Evolutionary conservation across 139 green algal species (phyloP).

Genomic region (Chlamydomonas schloesseri): DNA sequence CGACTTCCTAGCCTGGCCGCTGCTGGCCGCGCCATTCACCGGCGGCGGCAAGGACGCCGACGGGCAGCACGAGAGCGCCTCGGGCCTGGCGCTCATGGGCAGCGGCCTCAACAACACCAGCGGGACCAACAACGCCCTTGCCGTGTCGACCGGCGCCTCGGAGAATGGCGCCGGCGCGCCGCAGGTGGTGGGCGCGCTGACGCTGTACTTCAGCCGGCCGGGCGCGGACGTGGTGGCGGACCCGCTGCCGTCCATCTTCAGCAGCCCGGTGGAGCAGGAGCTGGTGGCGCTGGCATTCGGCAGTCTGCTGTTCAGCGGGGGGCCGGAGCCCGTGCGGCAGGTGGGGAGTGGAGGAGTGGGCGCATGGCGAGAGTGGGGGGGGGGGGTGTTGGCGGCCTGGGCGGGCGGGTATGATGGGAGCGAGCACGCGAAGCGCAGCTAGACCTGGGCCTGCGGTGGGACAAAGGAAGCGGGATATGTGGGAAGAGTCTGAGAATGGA

Average conservation of each 20-base stretch:
- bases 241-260: constrained; percentile 13
- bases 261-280: constrained; percentile 19
- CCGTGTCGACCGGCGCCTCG: no score
- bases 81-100: background rate
- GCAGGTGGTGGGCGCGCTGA: constrained; percentile 27
- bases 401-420: no score
- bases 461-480: no score
- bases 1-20: constrained; percentile 26
- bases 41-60: background rate
- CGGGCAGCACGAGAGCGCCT: background rate
- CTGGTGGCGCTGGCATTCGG: constrained; percentile 12
- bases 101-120: background rate
- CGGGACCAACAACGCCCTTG: background rate
- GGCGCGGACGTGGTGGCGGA: background rate
- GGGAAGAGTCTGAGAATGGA: no score
- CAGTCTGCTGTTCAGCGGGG: background rate
- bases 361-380: background rate
- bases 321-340: constrained; percentile 19
- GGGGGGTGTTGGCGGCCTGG: no score
- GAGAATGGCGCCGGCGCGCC: background rate
- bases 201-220: constrained; percentile 21
- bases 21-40: background rate
- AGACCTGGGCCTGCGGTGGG: no score
- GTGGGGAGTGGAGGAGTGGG: background rate
- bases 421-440: no score